These are phyloP conservation scores for Acanthamoeba royreba DNA, from an alignment of 208 protist species.

Conservation along the genomic window DNA sequence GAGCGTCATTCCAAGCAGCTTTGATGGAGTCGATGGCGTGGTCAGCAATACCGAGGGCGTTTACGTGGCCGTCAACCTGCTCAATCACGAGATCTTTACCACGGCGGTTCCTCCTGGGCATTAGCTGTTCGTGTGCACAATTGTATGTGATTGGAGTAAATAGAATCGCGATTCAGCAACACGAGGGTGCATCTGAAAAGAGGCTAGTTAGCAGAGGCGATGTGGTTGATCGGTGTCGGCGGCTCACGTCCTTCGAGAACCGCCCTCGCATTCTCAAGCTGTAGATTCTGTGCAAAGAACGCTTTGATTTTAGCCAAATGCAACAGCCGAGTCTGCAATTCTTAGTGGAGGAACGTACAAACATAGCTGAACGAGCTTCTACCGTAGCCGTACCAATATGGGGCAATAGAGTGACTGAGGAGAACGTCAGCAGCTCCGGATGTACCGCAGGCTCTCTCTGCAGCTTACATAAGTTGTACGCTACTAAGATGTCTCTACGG, in stretches of 20 bases:
- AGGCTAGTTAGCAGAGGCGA: no score
- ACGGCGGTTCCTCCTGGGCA: no score
- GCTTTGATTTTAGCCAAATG: not conserved
- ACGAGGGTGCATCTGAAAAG: no score
- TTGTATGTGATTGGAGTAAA: no score
- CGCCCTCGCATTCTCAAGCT: not conserved
- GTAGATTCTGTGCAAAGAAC: not conserved
- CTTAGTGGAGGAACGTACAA: not conserved
- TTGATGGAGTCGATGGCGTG: not conserved
- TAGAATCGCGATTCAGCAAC: no score
- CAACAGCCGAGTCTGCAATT: not conserved
- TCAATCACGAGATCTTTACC: not conserved
- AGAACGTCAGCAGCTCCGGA: not conserved
- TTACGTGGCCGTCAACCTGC: not conserved
- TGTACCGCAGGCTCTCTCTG: not conserved
- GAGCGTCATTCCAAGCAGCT: not conserved
- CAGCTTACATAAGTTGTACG: not conserved
- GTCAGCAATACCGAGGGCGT: not conserved
- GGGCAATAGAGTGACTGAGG: not conserved
- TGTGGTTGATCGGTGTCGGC: not conserved
- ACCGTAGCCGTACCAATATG: not conserved
- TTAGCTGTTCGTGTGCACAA: no score
- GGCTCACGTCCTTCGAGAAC: not conserved
- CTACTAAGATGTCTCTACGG: not conserved
- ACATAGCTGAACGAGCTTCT: not conserved